These are phyloP conservation scores for Rosa multiflora DNA, from an alignment of 306 rosid genomes.

Conservation along the genomic window DNA sequence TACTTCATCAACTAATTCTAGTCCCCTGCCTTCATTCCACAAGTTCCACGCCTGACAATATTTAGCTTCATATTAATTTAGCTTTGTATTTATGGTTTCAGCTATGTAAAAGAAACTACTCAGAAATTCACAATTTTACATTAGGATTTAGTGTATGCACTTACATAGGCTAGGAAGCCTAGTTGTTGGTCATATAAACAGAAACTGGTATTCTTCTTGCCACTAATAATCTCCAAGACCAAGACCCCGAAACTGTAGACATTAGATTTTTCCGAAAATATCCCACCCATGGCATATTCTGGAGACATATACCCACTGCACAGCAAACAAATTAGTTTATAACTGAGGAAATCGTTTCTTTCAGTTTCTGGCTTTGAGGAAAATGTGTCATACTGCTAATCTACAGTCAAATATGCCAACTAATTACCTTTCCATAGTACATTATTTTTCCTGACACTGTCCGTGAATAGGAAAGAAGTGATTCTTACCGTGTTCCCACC, in stretches of 20 bases:
- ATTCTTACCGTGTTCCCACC: no score
- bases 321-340: no score
- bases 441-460: no score
- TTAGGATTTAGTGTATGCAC: neutral
- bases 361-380: no score
- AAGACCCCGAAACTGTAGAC: slow-evolving; percentile 28
- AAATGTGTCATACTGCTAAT: no score
- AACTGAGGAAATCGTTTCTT: no score
- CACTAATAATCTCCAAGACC: slow-evolving; percentile 30
- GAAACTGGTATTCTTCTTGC: slow-evolving; percentile 27
- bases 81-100: no score
- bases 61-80: no score
- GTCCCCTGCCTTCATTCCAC: slow-evolving; percentile 8
- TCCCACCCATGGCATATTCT: slow-evolving; percentile 24
- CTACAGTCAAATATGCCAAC: no score
- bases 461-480: no score
- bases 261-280: slow-evolving; percentile 32
- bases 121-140: neutral
- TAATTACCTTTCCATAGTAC: no score
- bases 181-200: neutral
- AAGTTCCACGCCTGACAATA: slow-evolving; percentile 14
- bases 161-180: slow-evolving; percentile 31
- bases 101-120: neutral
- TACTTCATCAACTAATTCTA: neutral
- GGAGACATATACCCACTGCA: neutral